These are phyloP conservation scores for Gamarada debralockiae DNA, from an alignment of 495 filamentous ascomycete species.

Conservation along the genomic window DNA sequence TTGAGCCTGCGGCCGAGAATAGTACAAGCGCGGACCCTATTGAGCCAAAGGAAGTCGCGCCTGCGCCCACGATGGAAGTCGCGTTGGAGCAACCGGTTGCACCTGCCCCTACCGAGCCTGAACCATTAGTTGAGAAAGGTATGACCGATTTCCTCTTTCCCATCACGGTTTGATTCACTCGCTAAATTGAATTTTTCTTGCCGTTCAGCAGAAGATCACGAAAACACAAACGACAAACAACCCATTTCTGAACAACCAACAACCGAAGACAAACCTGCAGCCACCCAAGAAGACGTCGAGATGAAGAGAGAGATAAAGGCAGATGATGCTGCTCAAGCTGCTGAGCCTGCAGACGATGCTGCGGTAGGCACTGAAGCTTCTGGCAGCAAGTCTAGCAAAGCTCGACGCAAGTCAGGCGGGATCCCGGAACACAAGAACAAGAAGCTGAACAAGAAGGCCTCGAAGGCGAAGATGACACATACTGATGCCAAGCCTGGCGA, in stretches of 20 bases:
- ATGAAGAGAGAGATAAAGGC: slow-evolving; percentile 17
- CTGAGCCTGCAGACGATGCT: slow-evolving; percentile 23
- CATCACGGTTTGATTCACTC: background rate
- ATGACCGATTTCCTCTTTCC: background rate
- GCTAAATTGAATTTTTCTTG: slow-evolving; percentile 14
- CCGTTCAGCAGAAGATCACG: slow-evolving; percentile 11
- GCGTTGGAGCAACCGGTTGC: background rate
- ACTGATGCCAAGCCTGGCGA: slow-evolving; percentile 80
- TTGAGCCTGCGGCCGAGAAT: background rate
- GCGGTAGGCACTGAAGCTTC: slow-evolving; percentile 28
- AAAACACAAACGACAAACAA: slow-evolving; percentile 17
- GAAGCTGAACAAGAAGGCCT: slow-evolving; percentile 82
- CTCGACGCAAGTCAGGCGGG: slow-evolving; percentile 60
- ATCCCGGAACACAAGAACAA: slow-evolving; percentile 67
- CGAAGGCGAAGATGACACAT: slow-evolving; percentile 63
- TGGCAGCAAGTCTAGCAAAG: slow-evolving; percentile 36
- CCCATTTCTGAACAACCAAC: background rate
- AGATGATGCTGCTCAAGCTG: slow-evolving; percentile 21
- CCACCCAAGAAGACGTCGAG: slow-evolving; percentile 7
- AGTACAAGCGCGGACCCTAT: slow-evolving; percentile 5
- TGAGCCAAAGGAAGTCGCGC: slow-evolving; percentile 17
- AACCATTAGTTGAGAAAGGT: background rate
- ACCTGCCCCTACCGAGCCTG: background rate
- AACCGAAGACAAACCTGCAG: slow-evolving; percentile 13
- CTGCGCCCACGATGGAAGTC: slow-evolving; percentile 3